Evolutionary conservation across 345 rosid species (phyloP).

Genomic region (Salix koriyanagi): DNA sequence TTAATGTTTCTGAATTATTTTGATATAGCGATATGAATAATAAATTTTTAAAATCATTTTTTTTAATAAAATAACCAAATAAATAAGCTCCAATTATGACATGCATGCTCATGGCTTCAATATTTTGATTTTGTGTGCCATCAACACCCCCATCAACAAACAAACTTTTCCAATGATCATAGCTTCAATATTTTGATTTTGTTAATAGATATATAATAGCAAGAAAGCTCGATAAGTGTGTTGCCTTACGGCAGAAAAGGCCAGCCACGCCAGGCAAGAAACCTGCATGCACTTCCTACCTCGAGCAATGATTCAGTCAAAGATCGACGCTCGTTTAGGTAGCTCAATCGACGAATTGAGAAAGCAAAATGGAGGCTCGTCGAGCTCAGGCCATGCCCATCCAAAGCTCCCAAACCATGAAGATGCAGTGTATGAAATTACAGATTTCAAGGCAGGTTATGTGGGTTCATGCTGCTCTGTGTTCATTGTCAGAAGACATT

Average conservation of each 20-base stretch:
- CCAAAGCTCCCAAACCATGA: slow-evolving; percentile 23
- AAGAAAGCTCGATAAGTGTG: no score
- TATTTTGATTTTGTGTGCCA: no score
- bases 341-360: not conserved
- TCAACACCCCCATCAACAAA: no score
- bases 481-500: not conserved
- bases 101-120: no score
- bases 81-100: no score
- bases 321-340: slow-evolving; percentile 1
- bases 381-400: slow-evolving; percentile 13
- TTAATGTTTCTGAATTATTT: no score
- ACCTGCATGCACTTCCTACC: not conserved
- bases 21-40: no score
- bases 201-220: no score
- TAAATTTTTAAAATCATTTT: no score
- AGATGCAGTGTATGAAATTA: slow-evolving; percentile 8
- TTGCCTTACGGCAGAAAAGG: not conserved
- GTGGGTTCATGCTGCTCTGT: not conserved
- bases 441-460: not conserved
- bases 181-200: no score
- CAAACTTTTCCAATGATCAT: no score
- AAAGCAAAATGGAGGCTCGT: not conserved
- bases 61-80: no score
- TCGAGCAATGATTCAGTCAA: not conserved
- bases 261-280: not conserved